phyloP scores from a whole-genome alignment of 768 basidiomycete species.

The Trichaptum fuscoviolaceum region DNA sequence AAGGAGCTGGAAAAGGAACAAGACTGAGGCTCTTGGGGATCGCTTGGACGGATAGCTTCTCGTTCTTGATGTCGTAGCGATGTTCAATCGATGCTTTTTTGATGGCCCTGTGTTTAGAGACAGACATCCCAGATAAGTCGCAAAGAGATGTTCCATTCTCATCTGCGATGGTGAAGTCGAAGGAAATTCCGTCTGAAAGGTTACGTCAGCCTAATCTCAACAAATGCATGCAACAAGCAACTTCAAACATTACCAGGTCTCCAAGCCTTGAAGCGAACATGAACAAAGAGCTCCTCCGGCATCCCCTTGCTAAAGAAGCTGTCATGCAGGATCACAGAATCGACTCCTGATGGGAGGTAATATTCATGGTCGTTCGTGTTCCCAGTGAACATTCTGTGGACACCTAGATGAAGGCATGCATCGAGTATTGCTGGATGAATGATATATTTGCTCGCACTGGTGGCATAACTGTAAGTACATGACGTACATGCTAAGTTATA shows the following conservation, averaged over 20 bases:
- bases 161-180: constrained; percentile 24
- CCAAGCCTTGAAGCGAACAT: constrained; percentile 24
- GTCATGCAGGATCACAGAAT: constrained; percentile 12
- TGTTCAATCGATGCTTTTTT: background rate
- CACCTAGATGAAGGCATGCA: constrained; percentile 28
- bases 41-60: background rate
- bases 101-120: background rate
- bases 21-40: background rate
- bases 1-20: background rate
- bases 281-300: constrained; percentile 18
- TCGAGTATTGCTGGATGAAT: constrained; percentile 35
- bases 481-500: background rate
- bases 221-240: background rate
- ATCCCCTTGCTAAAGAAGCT: constrained; percentile 15
- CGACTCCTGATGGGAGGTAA: constrained; percentile 27
- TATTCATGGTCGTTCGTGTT: constrained; percentile 24
- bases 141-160: constrained; percentile 21
- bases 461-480: background rate
- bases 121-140: constrained; percentile 6
- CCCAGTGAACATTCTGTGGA: constrained; percentile 27
- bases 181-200: constrained; percentile 19
- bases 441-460: constrained; percentile 20
- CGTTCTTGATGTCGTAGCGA: background rate
- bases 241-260: constrained; percentile 17
- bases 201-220: background rate